A percentile compares a stretch with the other conserved stretches of the same genome.
Evolutionary conservation across 2,329 filamentous ascomycete genomes (phyloP).

Genomic region (Leptoxyphium fumago): DNA sequence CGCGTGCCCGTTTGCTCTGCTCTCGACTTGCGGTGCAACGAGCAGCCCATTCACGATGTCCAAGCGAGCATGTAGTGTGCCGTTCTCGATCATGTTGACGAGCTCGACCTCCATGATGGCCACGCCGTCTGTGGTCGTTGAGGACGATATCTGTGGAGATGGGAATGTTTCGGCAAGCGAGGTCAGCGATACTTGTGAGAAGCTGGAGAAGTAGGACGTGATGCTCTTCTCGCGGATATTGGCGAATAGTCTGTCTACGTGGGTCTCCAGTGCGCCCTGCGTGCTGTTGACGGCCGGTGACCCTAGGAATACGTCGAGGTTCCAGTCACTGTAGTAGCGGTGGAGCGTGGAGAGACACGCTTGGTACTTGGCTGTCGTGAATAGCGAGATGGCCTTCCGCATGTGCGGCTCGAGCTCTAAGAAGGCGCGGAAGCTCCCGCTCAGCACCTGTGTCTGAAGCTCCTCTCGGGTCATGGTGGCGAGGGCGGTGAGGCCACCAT

Average conservation of each 20-base stretch:
- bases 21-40: conserved; percentile 52
- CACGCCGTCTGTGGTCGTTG: conserved; percentile 14
- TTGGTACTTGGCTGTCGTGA: conserved; percentile 81
- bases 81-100: conserved; percentile 58
- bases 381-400: conserved; percentile 75
- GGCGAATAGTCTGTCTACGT: conserved; percentile 55
- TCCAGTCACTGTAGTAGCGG: conserved; percentile 67
- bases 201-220: conserved; percentile 80
- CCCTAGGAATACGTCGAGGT: conserved; percentile 71
- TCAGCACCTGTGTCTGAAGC: conserved; percentile 61
- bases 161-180: conserved; percentile 68
- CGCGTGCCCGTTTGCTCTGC: conserved; percentile 54
- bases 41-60: conserved; percentile 72
- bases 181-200: conserved; percentile 69
- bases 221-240: conserved; percentile 82
- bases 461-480: conserved; percentile 74
- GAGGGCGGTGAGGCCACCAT: conserved; percentile 78
- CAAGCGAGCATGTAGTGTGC: conserved; percentile 61
- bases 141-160: conserved; percentile 25
- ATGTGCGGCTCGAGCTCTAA: conserved; percentile 90
- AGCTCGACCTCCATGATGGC: conserved; percentile 57
- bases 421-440: conserved; percentile 74
- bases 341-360: conserved; percentile 72
- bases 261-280: conserved; percentile 18
- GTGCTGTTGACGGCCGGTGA: conserved; percentile 30